Evolutionary conservation across 371 early-diverging fungal genomes (phyloP), one percentile per base, ranked within the genome.

Genomic region (Synchytrium microbalum): DNA sequence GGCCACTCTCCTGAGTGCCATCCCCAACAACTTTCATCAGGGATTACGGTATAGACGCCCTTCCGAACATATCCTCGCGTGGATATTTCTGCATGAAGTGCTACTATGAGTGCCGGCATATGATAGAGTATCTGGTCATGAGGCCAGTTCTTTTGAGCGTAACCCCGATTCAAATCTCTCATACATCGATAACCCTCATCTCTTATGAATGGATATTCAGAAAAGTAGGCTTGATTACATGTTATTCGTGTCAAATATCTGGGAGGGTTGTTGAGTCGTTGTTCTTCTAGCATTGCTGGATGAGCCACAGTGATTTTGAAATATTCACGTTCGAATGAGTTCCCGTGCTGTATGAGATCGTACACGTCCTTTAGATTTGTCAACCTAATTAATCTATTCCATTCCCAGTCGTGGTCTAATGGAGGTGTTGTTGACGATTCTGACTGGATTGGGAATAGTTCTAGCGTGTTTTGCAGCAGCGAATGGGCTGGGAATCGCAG

Each of bases 161-260:
- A 19, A 3, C 26, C 59, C 2, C 59, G 30, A 30, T 59, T 32
- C 28, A 59, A 19, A 59, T 59, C 59, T n/a, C 31, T 25, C 26
- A 59, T 19, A 23, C 59, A 59, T 10, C 59, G 23, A 31, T 59
- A 59, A 3, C 59, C 59, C 30, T 59, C 59, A 19, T 59, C 59
- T n/a, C 59, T 23, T 19, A 59, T 59, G 23, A 29, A 59, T 3
- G 59, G 59, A 59, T 59, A 59, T 31, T 59, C 59, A 3, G 59
- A 59, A 25, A 19, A 59, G 29, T 28, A 59, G 16, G 19, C n/a
- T 19, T 59, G 19, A 10, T n/a, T 19, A 30, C 59, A 59, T 19
- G 59, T 59, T 8, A 28, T 30, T 19, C 19, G 23, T 19, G 26
- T 29, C 25, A 28, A 59, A 23, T 59, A 59, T 28, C 59, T 25